Conservation (phyloP, 2,329 filamentous ascomycete genomes). For the Calonectria fujianensis region DNA sequence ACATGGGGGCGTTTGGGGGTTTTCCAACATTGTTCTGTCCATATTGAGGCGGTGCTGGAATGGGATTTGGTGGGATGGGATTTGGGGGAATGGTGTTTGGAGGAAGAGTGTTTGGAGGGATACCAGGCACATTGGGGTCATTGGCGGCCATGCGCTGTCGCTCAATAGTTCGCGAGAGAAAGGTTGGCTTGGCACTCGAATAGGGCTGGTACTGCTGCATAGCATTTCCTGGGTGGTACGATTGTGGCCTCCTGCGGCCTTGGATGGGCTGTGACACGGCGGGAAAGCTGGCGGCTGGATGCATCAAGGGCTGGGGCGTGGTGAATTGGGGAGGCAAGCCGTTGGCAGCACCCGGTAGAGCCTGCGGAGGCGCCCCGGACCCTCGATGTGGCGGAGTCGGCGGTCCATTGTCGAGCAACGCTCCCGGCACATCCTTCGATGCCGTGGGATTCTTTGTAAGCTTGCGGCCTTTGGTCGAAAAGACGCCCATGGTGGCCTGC, state of each 20-base stretch:
- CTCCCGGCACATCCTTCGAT: not conserved
- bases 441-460: not conserved
- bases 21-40: not conserved
- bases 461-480: constrained; percentile 13
- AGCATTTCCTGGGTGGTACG: not conserved
- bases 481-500: constrained; percentile 13
- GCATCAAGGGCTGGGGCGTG: not conserved
- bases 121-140: not conserved
- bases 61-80: not conserved
- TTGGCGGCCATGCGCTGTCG: not conserved
- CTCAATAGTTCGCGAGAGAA: not conserved
- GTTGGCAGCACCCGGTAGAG: not conserved
- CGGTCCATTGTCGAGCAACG: not conserved
- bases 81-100: no score
- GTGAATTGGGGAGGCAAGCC: not conserved
- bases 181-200: not conserved
- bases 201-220: not conserved
- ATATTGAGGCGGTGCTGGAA: not conserved
- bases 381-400: not conserved
- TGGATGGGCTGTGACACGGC: not conserved
- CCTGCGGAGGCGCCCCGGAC: not conserved
- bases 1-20: not conserved
- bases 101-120: not conserved
- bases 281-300: not conserved
- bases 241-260: not conserved